phyloP scores from a whole-genome alignment of 176 grass and related monocot genomes.

The Oryza meyeriana region DNA sequence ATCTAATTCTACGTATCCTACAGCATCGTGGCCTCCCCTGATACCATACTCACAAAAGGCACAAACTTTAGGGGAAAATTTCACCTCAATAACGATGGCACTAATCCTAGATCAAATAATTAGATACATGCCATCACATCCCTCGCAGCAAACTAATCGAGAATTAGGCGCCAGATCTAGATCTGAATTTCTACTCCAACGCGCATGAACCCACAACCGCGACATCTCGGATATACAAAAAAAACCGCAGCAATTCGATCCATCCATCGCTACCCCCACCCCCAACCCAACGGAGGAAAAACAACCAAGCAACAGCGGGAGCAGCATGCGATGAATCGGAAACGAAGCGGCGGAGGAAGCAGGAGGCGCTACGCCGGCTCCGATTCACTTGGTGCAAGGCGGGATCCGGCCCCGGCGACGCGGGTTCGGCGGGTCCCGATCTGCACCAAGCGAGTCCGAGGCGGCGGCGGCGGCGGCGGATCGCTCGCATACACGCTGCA shows the following conservation, averaged over 20 bases:
- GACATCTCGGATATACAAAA: not conserved
- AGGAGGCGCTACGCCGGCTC: slow-evolving; percentile 65
- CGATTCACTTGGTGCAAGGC: slow-evolving; percentile 99
- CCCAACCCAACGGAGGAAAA: not conserved
- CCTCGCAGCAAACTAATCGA: not conserved
- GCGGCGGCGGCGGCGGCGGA: slow-evolving; percentile 41
- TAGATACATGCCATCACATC: not conserved
- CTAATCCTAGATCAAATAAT: not conserved
- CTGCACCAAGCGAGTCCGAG: slow-evolving; percentile 99
- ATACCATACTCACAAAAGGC: not conserved
- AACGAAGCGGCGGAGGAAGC: not conserved
- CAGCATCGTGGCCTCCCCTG: not conserved
- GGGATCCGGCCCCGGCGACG: slow-evolving; percentile 65
- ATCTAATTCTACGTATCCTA: not conserved
- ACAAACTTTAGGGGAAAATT: not conserved
- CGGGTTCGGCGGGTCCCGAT: slow-evolving; percentile 78
- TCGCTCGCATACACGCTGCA: not conserved
- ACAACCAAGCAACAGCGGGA: not conserved
- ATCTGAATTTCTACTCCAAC: slow-evolving; percentile 5
- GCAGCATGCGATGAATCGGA: not conserved
- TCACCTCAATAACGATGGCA: not conserved
- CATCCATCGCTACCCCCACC: too few relatives aligned
- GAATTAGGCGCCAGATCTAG: slow-evolving; percentile 23
- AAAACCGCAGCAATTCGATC: not conserved
- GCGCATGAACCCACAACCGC: too few relatives aligned